phyloP scores from a whole-genome alignment of 257 asterid species.

The Coffea eugenioides region DNA sequence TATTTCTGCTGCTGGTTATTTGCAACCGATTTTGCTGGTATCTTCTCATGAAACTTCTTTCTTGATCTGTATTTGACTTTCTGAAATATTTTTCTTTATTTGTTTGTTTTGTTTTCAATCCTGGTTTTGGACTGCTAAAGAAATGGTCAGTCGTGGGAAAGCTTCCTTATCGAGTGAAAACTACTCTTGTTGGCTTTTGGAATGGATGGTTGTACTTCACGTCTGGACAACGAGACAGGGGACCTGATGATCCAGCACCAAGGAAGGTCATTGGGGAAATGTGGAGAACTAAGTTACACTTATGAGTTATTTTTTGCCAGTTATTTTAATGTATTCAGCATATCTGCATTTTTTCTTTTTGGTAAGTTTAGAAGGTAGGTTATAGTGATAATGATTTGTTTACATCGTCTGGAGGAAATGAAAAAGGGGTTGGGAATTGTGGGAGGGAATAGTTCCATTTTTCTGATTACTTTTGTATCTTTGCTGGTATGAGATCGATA shows the following conservation, averaged over 20 bases:
- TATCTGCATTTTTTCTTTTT: neutral
- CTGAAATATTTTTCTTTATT: conserved; percentile 7
- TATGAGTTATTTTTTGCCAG: conserved; percentile 30
- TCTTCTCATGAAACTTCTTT: neutral
- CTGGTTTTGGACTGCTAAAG: conserved; percentile 38
- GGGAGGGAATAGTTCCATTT: neutral
- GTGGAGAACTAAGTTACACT: conserved; percentile 78
- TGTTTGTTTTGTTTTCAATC: conserved; percentile 5
- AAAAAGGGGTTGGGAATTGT: neutral
- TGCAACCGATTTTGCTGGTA: neutral
- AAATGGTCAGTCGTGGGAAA: conserved; percentile 85
- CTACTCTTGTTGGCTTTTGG: conserved; percentile 93
- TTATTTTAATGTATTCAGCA: neutral
- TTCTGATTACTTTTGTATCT: neutral
- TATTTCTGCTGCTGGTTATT: neutral
- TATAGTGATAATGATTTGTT: neutral
- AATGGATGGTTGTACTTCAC: conserved; percentile 86
- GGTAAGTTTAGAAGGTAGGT: neutral
- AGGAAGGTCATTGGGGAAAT: conserved; percentile 81
- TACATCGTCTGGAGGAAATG: neutral
- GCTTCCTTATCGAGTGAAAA: conserved; percentile 90
- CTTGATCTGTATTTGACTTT: neutral
- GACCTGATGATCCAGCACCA: conserved; percentile 79
- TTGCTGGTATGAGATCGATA: neutral
- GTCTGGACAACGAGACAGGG: conserved; percentile 93